These are phyloP conservation scores for Exophiala sp. DNA, from an alignment of 2,329 filamentous ascomycete genomes.

Conservation along the genomic window DNA sequence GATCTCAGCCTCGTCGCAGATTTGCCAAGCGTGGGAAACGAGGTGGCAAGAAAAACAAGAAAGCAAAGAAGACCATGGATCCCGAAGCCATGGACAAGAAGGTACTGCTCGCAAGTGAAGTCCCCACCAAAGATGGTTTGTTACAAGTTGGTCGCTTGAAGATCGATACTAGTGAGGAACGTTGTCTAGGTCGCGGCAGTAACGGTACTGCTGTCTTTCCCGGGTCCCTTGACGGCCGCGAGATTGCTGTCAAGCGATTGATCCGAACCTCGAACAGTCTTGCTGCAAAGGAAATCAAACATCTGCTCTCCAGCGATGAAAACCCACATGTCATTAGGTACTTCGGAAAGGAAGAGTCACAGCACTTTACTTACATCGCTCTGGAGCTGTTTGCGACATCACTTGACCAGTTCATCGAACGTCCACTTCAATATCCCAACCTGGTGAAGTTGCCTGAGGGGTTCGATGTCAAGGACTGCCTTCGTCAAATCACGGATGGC, in stretches of 20 bases:
- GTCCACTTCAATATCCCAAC: slow-evolving; percentile 62
- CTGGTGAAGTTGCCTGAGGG: slow-evolving; percentile 64
- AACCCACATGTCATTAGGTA: slow-evolving; percentile 97
- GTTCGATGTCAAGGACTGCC: slow-evolving; percentile 70
- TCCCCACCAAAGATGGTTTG: slow-evolving; percentile 57
- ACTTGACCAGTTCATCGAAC: slow-evolving; percentile 84
- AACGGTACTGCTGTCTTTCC: slow-evolving; percentile 96
- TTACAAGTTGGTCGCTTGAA: slow-evolving; percentile 60
- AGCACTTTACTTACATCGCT: slow-evolving; percentile 92
- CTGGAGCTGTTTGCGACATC: slow-evolving; percentile 92
- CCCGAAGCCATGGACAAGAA: slow-evolving; percentile 27
- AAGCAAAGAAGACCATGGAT: slow-evolving; percentile 33
- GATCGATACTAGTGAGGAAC: slow-evolving; percentile 53
- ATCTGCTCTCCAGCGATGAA: slow-evolving; percentile 89
- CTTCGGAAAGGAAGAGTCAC: slow-evolving; percentile 83
- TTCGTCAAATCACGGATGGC: slow-evolving; percentile 87
- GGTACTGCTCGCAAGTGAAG: slow-evolving; percentile 34
- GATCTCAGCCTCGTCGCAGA: slow-evolving; percentile 22
- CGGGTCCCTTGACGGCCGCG: slow-evolving; percentile 87
- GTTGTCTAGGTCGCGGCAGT: slow-evolving; percentile 70
- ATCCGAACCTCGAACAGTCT: slow-evolving; percentile 94
- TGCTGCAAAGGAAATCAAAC: slow-evolving; percentile 85
- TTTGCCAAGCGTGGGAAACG: slow-evolving; percentile 31
- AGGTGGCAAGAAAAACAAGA: slow-evolving; percentile 31
- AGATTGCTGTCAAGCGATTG: slow-evolving; percentile 96